Evolutionary conservation across 2,329 filamentous ascomycete species (phyloP).

Genomic region (Zasmidium citrigriseum): DNA sequence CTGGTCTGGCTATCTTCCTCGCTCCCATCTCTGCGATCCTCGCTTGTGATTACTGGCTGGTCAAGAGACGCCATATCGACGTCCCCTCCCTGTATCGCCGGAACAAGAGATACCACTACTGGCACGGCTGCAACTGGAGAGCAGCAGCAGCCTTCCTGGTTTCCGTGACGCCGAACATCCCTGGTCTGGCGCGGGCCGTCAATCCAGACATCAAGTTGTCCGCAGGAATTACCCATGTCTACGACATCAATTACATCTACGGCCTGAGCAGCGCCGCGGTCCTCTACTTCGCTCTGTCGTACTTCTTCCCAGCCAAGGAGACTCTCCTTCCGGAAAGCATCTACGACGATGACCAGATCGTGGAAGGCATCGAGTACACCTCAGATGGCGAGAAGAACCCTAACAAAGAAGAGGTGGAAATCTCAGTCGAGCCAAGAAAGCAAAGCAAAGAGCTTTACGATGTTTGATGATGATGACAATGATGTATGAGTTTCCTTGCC

Average conservation of each 20-base stretch:
- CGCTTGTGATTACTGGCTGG: slow-evolving; percentile 58
- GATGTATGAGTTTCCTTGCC: not conserved
- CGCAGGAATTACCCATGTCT: slow-evolving; percentile 55
- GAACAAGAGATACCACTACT: slow-evolving; percentile 53
- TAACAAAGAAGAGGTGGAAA: slow-evolving; percentile 10
- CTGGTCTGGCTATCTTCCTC: slow-evolving; percentile 65
- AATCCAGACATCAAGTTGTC: slow-evolving; percentile 44
- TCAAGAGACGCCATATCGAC: slow-evolving; percentile 47
- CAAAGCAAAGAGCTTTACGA: slow-evolving; percentile 7
- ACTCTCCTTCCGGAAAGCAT: slow-evolving; percentile 44
- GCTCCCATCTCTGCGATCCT: slow-evolving; percentile 63
- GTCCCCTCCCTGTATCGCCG: slow-evolving; percentile 56
- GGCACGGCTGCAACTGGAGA: slow-evolving; percentile 58
- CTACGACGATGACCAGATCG: slow-evolving; percentile 21
- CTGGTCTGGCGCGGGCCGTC: slow-evolving; percentile 51
- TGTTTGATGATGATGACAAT: slow-evolving; percentile 6
- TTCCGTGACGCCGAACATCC: slow-evolving; percentile 58
- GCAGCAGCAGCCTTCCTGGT: slow-evolving; percentile 60
- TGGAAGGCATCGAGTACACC: slow-evolving; percentile 24
- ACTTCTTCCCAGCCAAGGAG: slow-evolving; percentile 51
- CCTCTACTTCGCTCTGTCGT: slow-evolving; percentile 56
- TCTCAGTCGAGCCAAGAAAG: slow-evolving; percentile 12
- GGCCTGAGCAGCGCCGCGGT: slow-evolving; percentile 59
- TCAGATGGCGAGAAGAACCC: slow-evolving; percentile 9
- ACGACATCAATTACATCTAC: slow-evolving; percentile 67